Evolutionary conservation across 176 grass and related monocot genomes (phyloP).

Genomic region (Musa beccarii): DNA sequence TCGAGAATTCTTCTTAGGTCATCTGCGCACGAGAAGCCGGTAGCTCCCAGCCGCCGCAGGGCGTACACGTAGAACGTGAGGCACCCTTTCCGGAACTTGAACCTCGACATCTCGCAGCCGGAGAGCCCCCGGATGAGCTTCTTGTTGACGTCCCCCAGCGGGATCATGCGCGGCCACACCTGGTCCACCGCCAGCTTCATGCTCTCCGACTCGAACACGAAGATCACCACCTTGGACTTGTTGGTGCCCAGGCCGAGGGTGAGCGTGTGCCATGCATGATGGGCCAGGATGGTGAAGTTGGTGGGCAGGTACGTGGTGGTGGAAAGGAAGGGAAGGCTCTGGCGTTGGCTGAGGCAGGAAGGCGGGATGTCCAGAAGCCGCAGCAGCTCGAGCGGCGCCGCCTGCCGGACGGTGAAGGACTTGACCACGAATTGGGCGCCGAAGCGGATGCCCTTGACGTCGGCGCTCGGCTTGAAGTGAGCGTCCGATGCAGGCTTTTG

Average conservation of each 20-base stretch:
- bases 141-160: conserved; percentile 91
- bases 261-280: conserved; percentile 95
- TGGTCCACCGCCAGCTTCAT: conserved; percentile 85
- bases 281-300: conserved; percentile 96
- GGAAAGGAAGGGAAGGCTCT: conserved; percentile 82
- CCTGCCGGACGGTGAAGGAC: conserved; percentile 92
- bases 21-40: conserved; percentile 70
- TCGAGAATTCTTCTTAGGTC: conserved; percentile 67
- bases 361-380: conserved; percentile 93
- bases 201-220: conserved; percentile 85
- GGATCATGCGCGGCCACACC: conserved; percentile 70
- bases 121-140: conserved; percentile 82
- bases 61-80: conserved; percentile 96
- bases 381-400: conserved; percentile 78
- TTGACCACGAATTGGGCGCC: conserved; percentile 89
- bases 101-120: conserved; percentile 86
- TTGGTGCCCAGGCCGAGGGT: conserved; percentile 93
- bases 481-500: conserved; percentile 16
- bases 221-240: conserved; percentile 86
- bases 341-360: conserved; percentile 75
- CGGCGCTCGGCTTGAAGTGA: conserved; percentile 76
- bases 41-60: conserved; percentile 65
- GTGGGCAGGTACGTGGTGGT: conserved; percentile 80
- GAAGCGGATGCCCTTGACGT: conserved; percentile 85
- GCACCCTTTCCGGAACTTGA: conserved; percentile 97